Base-by-base conservation (phyloP, 805 yeast species). In the Hanseniaspora guilliermondii region DNA sequence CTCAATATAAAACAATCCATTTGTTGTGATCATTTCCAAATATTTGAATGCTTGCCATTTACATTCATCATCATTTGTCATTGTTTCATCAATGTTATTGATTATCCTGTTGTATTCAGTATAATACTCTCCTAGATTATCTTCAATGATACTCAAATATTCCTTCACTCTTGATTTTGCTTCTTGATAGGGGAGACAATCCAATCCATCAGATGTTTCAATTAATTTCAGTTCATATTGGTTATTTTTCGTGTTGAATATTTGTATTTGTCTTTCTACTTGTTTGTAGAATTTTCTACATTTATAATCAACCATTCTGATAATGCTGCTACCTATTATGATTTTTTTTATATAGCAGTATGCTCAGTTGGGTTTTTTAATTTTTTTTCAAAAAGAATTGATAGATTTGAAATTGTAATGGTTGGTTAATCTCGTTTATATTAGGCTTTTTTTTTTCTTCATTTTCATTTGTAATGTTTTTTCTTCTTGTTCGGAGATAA, bases 241-340 rank as follows among this genome's bases (percentile, higher is more conserved):
- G 6, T 6, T 11, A 4, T 17, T 11, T 19, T 32, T 37, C 16
- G 16, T 16, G 21, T 49, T 49, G 25, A 49, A 49, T 6, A 1
- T 6, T 2, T 19, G n/a, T 19, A 40, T 33, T 4, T 6, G n/a
- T 3, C 16, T 4, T 3, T 35, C 22, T 4, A 49, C 32, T 17
- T 49, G 35, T 8, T 21, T 21, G 5, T 1, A 12, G 27, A 37
- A 49, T 22, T 33, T 49, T 14, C 27, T 21, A 22, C 53, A 49
- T 19, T 33, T 24, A 21, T 30, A 49, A n/a, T 49, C 53, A 39
- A 49, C 53, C 53, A 49, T 49, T 48, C 27, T 25, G 33, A n/a
- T n/a, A n/a, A n/a, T n/a, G n/a, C n/a, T n/a, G n/a, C n/a, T 39
- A 17, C 2, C 25, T 39, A 14, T 12, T 19, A 39, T 39, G 22